phyloP scores from a whole-genome alignment of 495 filamentous ascomycete genomes.

The Darksidea phi region DNA sequence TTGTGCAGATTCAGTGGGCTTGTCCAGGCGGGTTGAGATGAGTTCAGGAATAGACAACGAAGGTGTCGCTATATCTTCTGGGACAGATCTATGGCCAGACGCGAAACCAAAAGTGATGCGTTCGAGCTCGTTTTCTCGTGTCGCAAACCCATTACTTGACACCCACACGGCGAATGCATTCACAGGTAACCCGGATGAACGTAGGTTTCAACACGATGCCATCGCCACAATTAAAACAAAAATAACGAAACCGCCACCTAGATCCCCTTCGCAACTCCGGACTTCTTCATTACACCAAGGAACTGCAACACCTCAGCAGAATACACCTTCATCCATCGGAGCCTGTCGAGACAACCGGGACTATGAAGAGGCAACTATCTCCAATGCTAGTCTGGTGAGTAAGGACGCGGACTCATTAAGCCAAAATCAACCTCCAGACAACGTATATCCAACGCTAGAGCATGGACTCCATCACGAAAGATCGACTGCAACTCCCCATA shows the following conservation, averaged over 20 bases:
- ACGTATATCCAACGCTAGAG: no score
- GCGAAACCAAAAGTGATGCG: constrained; percentile 56
- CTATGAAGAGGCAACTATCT: no score
- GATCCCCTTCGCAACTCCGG: constrained; percentile 54
- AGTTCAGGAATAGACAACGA: constrained; percentile 4
- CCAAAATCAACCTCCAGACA: no score
- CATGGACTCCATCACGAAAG: no score
- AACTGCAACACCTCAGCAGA: neutral
- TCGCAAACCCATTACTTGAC: constrained; percentile 62
- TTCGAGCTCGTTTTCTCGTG: constrained; percentile 63
- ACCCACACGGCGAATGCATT: constrained; percentile 64
- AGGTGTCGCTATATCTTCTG: constrained; percentile 1
- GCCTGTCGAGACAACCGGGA: no score
- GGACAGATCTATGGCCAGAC: constrained; percentile 3
- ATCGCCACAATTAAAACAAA: constrained; percentile 63
- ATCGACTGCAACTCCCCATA: neutral
- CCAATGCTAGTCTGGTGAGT: no score
- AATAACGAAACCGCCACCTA: constrained; percentile 60
- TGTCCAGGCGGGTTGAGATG: neutral
- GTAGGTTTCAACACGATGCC: constrained; percentile 55
- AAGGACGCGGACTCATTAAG: no score
- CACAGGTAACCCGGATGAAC: constrained; percentile 47
- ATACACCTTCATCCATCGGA: constrained; percentile 44
- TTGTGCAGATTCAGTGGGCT: neutral
- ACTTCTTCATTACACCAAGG: constrained; percentile 43